Evolutionary conservation across 2,329 filamentous ascomycete genomes (phyloP).

Genomic region (Apiospora pterosperma): DNA sequence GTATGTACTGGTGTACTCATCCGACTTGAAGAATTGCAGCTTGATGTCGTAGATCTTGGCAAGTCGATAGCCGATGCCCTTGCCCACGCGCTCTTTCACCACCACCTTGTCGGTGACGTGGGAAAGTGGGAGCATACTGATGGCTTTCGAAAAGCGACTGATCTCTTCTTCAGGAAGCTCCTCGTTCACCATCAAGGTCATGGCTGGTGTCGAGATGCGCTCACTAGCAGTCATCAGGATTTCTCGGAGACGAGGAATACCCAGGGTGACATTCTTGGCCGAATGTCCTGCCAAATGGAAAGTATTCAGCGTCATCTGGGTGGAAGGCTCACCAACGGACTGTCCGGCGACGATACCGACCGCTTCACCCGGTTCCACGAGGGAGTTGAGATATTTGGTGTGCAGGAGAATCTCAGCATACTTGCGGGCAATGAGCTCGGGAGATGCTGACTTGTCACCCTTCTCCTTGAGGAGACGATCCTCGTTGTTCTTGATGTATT

Average conservation of each 20-base stretch:
- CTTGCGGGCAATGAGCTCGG: conserved; percentile 46
- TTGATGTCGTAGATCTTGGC: conserved; percentile 84
- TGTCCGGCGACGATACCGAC: conserved; percentile 96
- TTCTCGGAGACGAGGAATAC: conserved; percentile 95
- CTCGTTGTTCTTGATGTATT: conserved; percentile 76
- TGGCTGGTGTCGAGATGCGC: conserved; percentile 84
- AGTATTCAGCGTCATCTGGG: conserved; percentile 98
- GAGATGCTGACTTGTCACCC: conserved; percentile 32
- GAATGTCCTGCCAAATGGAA: conserved; percentile 99
- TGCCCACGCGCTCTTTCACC: conserved; percentile 76
- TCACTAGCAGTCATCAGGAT: conserved; percentile 96
- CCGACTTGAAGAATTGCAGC: conserved; percentile 77
- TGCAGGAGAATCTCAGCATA: conserved; percentile 81
- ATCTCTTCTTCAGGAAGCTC: conserved; percentile 67
- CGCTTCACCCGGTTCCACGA: conserved; percentile 92
- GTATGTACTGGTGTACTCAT: conserved; percentile 83
- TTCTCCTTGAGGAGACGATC: conserved; percentile 55
- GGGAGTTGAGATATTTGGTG: conserved; percentile 87
- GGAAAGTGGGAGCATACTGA: conserved; percentile 79
- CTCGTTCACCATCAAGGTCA: conserved; percentile 77
- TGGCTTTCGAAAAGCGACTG: conserved; percentile 84
- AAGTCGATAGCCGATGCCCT: conserved; percentile 62
- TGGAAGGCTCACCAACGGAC: conserved; percentile 94
- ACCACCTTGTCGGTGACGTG: conserved; percentile 79
- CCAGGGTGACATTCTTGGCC: conserved; percentile 96